Percentiles rank a stretch among this genome's conserved stretches.
phyloP scores from a whole-genome alignment of 805 yeast genomes.

The Hanseniaspora pseudoguilliermondii region DNA sequence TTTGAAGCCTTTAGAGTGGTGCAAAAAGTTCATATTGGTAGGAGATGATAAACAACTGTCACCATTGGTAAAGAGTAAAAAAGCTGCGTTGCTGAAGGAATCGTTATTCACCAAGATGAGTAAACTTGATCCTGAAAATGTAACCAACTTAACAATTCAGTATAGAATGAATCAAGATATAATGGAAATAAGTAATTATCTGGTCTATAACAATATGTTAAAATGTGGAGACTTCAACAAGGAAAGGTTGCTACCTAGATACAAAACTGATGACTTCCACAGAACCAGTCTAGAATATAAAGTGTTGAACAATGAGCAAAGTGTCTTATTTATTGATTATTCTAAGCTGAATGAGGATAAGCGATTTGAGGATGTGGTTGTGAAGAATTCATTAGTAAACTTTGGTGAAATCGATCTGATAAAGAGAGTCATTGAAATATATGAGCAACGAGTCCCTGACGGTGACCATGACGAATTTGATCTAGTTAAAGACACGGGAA shows the following conservation, averaged over 20 bases:
- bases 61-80: constrained; percentile 62
- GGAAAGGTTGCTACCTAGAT: constrained; percentile 40
- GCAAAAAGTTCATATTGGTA: constrained; percentile 75
- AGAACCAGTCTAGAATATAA: constrained; percentile 40
- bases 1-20: constrained; percentile 70
- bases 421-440: constrained; percentile 44
- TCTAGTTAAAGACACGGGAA: constrained; percentile 48
- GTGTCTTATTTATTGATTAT: constrained; percentile 70
- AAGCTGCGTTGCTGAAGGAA: constrained; percentile 53
- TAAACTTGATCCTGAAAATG: constrained; percentile 57
- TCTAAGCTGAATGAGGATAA: constrained; percentile 40
- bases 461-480: constrained; percentile 42
- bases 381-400: constrained; percentile 63
- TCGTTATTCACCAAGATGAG: constrained; percentile 69
- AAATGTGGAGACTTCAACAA: constrained; percentile 68
- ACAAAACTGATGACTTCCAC: constrained; percentile 7
- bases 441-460: background rate
- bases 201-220: constrained; percentile 64
- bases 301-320: constrained; percentile 41
- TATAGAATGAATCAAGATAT: constrained; percentile 89
- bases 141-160: constrained; percentile 68
- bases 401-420: constrained; percentile 57
- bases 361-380: constrained; percentile 37
- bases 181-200: constrained; percentile 65
- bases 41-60: constrained; percentile 94